Conservation (phyloP, 352 stramenopile genomes). For the Chrysophaeum taylorii region DNA sequence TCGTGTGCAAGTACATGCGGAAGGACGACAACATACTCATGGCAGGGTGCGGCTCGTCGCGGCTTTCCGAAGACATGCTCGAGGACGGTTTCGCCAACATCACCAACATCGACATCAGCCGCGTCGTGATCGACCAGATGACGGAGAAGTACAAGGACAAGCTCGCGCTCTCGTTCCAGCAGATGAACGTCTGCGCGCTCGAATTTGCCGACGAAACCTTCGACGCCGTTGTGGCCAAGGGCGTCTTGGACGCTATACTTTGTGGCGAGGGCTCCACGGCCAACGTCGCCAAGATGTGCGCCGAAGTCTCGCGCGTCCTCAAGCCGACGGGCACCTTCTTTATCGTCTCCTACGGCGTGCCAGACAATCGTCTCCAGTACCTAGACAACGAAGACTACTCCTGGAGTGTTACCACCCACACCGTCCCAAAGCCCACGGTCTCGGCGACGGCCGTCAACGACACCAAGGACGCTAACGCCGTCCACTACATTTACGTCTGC, state of each 20-base stretch:
- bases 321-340: conserved; percentile 88
- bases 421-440: conserved; percentile 89
- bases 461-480: conserved; percentile 71
- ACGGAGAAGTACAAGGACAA: conserved; percentile 77
- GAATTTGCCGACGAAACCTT: conserved; percentile 87
- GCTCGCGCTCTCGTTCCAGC: conserved; percentile 76
- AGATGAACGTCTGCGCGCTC: conserved; percentile 84
- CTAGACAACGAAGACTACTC: conserved; percentile 86
- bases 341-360: conserved; percentile 79
- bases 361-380: conserved; percentile 87
- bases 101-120: conserved; percentile 80
- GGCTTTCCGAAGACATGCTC: conserved; percentile 86
- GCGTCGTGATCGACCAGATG: conserved; percentile 87
- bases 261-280: conserved; percentile 84
- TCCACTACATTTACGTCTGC: conserved; percentile 93
- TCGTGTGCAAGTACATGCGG: conserved; percentile 77
- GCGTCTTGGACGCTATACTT: conserved; percentile 85
- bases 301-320: conserved; percentile 79
- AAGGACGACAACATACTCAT: conserved; percentile 84
- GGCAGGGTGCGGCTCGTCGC: conserved; percentile 79
- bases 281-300: conserved; percentile 88
- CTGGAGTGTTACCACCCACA: conserved; percentile 84
- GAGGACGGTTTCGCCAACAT: conserved; percentile 85
- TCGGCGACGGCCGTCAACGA: conserved; percentile 76
- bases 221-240: conserved; percentile 84